Base-by-base conservation (phyloP, 2,329 filamentous ascomycete genomes). In the Ophiosphaerella herpotricha region DNA sequence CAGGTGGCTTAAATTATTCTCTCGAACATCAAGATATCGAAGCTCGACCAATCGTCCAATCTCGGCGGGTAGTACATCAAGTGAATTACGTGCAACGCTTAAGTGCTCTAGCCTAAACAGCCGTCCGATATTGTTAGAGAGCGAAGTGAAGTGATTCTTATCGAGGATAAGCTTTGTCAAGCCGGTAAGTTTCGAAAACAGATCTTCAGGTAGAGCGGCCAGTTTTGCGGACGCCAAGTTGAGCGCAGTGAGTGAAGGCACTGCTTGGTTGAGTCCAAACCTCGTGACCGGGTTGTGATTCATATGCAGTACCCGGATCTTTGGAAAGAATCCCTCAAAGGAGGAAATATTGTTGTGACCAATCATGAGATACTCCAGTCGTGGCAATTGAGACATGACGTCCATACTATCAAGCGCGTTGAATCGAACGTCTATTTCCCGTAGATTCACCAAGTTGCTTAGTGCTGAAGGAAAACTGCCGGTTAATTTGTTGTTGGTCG, bases 201-300 rank as follows among this genome's bases (percentile, higher is more conserved):
- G 83, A 39, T 89, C 87, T 68, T 97, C 94, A 7, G 85, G 85
- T 44, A 99, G 86, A 66, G 91, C 90, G 2, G 92, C 89, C 37
- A 99, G 79, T 73, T 97, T 96, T 5, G 89, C 91, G 46, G 91
- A 93, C 6, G 92, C 94, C 47, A 99, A 80, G 64, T 96, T 97
- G 43, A 99, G 80, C 14, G 87, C 85, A 56, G 91, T 93, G 29
- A 99, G 77, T 0, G 90, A 93, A 13, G 90, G 89, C 13, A 96
- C 85, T 2, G 88, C 82, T 31, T 83, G 80, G 40, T 83, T 84
- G 36, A 99, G 84, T 61, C 95, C 90, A 59, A 99, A 99, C 55
- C 91, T 90, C 13, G 94, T 97, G 55, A 99, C 85, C 0, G 94
- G 94, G 67, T 96, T 97, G 54, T 94, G 92, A 70, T 99, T 96